Percentiles rank a stretch among this genome's conserved stretches.
Conservation (phyloP, 805 yeast species). For the Isabelozyma heimii region DNA sequence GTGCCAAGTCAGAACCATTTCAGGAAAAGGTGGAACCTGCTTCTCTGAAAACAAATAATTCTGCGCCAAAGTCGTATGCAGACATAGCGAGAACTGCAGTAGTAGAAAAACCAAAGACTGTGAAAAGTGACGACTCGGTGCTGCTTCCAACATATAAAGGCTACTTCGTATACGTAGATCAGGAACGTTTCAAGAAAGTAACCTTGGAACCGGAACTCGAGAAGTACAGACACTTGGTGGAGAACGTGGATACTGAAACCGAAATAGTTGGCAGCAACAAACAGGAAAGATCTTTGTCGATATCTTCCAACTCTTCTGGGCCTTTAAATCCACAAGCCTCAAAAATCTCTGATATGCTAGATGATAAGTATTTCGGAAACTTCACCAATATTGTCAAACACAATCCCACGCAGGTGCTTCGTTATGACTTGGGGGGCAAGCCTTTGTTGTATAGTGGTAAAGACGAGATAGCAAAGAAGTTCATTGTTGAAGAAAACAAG, state of each 20-base stretch:
- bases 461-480: constrained; percentile 50
- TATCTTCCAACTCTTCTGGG: constrained; percentile 4
- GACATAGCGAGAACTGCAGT: constrained; percentile 12
- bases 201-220: constrained; percentile 51
- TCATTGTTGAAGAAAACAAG: constrained; percentile 2
- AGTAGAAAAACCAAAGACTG: neutral
- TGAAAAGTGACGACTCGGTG: constrained; percentile 5
- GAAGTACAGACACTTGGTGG: constrained; percentile 48
- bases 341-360: constrained; percentile 41
- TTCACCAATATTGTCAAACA: constrained; percentile 74
- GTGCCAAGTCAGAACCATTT: constrained; percentile 6
- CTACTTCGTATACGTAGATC: constrained; percentile 66
- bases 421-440: constrained; percentile 77
- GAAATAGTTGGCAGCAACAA: constrained; percentile 25
- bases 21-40: constrained; percentile 8
- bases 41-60: constrained; percentile 7
- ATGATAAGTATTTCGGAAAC: constrained; percentile 75
- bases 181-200: constrained; percentile 59
- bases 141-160: constrained; percentile 58
- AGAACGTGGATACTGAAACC: constrained; percentile 41
- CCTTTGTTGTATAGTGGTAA: constrained; percentile 73
- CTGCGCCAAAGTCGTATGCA: constrained; percentile 11
- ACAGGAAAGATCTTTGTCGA: neutral
- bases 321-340: constrained; percentile 19
- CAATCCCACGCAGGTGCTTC: constrained; percentile 82